Evolutionary conservation across 352 stramenopile genomes (phyloP), one percentile per base, ranked within the genome.

Genomic region (Pythium aristosporum): DNA sequence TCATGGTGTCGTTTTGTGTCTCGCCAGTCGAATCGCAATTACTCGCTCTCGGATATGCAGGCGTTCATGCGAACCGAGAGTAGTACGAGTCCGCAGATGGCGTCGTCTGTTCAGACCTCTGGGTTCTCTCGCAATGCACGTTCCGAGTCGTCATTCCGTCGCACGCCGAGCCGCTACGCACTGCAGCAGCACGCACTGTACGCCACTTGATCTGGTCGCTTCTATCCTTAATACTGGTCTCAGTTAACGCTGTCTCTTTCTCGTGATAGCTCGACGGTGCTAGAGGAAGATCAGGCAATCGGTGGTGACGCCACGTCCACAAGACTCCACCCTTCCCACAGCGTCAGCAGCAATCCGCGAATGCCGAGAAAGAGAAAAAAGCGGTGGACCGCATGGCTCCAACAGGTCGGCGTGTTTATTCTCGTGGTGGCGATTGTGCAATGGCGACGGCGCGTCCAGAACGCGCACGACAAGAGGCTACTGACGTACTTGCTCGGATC

Each of bases 11-110:
- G 34, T 3, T 48, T 56, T 51, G 13, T 16, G 4, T 21, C 25
- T 37, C n/a, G 32, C 5, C 52, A 94, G 85, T 91, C 77, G 10
- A 91, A 91, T 46, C 79, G 83, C 18, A 89, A 92, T 54, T 91
- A 92, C 55, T 94, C 85, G 5, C 63, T 92, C 18, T 91, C 82
- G 10, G 85, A 94, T 58, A 91, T 94, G 83, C 85, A 94, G 66
- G 81, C 79, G 36, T 89, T 94, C 39, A 72, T 91, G 61, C 73
- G 74, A 10, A 72, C 55, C 12, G 61, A 57, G 37, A 53, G 59
- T 41, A 71, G 84, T 52, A 77, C 73, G 13, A 71, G 79, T 2
- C 73, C 80, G 2, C 75, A 89, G 36, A 69, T 91, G 44, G 72
- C 78, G 11, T 86, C 80, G 5, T 86, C 77, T 0, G 65, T 76